These are phyloP conservation scores for Petunia hybrid DNA, from an alignment of 305 asterid species.

Conservation along the genomic window DNA sequence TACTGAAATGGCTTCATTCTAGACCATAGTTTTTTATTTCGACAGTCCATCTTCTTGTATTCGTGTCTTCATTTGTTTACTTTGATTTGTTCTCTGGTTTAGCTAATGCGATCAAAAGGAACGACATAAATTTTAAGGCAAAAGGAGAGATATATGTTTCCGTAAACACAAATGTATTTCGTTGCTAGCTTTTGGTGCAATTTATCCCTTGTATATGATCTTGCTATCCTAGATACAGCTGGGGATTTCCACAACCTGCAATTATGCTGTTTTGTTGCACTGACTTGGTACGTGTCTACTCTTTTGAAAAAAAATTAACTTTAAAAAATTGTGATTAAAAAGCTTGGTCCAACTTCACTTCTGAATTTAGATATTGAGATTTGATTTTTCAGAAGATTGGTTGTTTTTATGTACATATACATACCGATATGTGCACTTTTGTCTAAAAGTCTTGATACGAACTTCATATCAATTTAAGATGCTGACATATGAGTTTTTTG, in stretches of 20 bases:
- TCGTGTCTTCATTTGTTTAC: not conserved
- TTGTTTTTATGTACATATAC: not conserved
- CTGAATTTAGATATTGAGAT: not conserved
- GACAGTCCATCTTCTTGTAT: not conserved
- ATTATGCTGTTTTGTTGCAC: too few relatives aligned
- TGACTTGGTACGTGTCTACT: too few relatives aligned
- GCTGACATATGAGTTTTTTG: not conserved
- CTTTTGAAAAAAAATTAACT: too few relatives aligned
- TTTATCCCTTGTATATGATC: too few relatives aligned
- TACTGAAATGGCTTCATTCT: not conserved
- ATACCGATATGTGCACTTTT: not conserved
- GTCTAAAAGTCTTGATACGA: not conserved
- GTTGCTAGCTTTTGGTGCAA: too few relatives aligned
- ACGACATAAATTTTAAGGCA: too few relatives aligned
- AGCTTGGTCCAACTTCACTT: not conserved
- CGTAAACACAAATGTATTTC: too few relatives aligned
- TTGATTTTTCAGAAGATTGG: not conserved
- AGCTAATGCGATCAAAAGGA: not conserved
- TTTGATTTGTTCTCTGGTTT: not conserved
- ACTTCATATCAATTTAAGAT: not conserved
- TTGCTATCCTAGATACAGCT: too few relatives aligned
- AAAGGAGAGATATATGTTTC: too few relatives aligned
- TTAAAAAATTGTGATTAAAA: not conserved
- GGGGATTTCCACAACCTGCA: too few relatives aligned
- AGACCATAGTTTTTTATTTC: not conserved